These are phyloP conservation scores for Pseudogymnoascus sp. DNA, from an alignment of 2,329 filamentous ascomycete species.

Conservation along the genomic window DNA sequence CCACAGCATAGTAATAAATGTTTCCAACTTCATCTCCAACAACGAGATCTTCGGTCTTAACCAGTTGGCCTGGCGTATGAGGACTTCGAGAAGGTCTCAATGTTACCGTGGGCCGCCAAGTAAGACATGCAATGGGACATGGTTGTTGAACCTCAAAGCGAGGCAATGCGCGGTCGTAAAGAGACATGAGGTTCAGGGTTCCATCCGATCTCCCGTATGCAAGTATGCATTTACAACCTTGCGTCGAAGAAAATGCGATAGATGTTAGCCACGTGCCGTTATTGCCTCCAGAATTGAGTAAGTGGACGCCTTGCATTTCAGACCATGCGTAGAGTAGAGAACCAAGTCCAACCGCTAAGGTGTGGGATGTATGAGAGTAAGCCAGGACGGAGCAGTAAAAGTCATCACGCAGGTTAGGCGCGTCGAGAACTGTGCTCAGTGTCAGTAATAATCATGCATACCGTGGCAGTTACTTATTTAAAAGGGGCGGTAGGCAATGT, in stretches of 20 bases:
- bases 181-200: slow-evolving; percentile 67
- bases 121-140: slow-evolving; percentile 65
- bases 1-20: slow-evolving; percentile 80
- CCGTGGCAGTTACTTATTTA: slow-evolving; percentile 45
- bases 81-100: slow-evolving; percentile 44
- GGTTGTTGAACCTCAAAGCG: slow-evolving; percentile 70
- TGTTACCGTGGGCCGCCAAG: slow-evolving; percentile 62
- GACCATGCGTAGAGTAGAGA: slow-evolving; percentile 83
- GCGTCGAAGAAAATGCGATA: slow-evolving; percentile 76
- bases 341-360: slow-evolving; percentile 75
- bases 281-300: slow-evolving; percentile 42
- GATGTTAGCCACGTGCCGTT: slow-evolving; percentile 62
- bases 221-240: slow-evolving; percentile 69
- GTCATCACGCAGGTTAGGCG: slow-evolving; percentile 81
- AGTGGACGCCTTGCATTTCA: slow-evolving; percentile 58
- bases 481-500: slow-evolving; percentile 65
- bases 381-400: slow-evolving; percentile 91
- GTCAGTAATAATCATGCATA: slow-evolving; percentile 26
- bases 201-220: slow-evolving; percentile 77
- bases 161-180: slow-evolving; percentile 55
- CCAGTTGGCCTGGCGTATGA: slow-evolving; percentile 36
- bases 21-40: slow-evolving; percentile 77
- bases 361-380: slow-evolving; percentile 66
- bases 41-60: slow-evolving; percentile 71
- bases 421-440: slow-evolving; percentile 65